Base-by-base conservation (phyloP, 352 stramenopile species). In the Pythium sp. region DNA sequence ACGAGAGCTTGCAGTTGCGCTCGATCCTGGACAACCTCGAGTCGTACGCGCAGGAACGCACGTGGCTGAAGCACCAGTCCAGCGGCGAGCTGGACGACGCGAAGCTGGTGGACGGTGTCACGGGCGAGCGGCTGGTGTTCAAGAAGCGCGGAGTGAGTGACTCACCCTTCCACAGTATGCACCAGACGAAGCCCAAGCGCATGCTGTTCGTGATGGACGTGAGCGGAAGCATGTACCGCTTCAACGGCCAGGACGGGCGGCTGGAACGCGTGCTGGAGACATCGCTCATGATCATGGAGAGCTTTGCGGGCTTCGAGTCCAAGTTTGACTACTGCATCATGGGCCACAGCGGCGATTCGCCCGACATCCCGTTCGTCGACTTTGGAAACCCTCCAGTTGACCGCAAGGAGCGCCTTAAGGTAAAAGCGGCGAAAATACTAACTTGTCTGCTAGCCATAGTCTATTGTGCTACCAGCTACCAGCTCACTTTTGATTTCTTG, bases 201-300 rank as follows among this genome's bases (percentile, higher is more conserved):
- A 86, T 98, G 69, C 75, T 93, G 51, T 96, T 99, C 56, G 87
- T 98, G 22, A 90, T 98, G 78, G 95, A 98, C 73, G 84, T 97
- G 20, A 97, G 84, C 63, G 95, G 86, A 51, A 95, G 82, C 30
- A 97, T 97, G 89, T 95, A 93, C 70, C 86, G 95, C 20, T 99
- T 99, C 73, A 98, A 99, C 72, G 80, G 89, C 36, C 95, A 97
- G 59, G 96, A 94, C 72, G 76, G 88, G n/a, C 88, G 97, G 14
- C 82, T 99, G 0, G 82, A 98, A 53, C 90, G 95, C 49, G 89
- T 96, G 53, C 76, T 99, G 5, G 96, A 98, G 79, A 97, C 95
- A 9, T 89, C 93, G 20, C 74, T 97, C 36, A 97, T 99, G 90
- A 91, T 99, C 65, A 99, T 99, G 95, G 95, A 99, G 76, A 90